Evolutionary conservation across 805 yeast species (phyloP).

Genomic region (Millerago galiae): DNA sequence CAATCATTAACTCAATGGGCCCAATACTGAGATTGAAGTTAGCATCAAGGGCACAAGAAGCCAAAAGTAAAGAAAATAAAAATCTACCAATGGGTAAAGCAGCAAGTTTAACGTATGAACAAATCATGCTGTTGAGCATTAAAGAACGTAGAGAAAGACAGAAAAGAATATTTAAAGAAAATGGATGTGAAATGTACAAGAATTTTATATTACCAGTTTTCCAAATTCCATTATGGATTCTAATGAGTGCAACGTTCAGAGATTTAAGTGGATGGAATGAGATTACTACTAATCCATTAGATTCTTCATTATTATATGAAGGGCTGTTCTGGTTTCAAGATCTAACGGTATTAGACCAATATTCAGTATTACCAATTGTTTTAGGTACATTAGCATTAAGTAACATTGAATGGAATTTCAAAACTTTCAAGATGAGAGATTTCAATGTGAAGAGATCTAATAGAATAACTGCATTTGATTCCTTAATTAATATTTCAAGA

Average conservation of each 20-base stretch:
- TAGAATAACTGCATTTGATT: conserved; percentile 54
- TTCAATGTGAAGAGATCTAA: conserved; percentile 34
- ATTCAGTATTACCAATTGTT: conserved; percentile 58
- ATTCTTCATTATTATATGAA: conserved; percentile 42
- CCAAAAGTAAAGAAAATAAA: conserved; percentile 24
- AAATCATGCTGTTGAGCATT: conserved; percentile 63
- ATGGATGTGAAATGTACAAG: conserved; percentile 76
- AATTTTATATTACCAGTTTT: conserved; percentile 66
- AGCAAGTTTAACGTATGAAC: conserved; percentile 59
- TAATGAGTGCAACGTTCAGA: conserved; percentile 69
- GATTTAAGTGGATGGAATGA: conserved; percentile 55
- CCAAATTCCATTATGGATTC: conserved; percentile 85
- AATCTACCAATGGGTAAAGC: conserved; percentile 20
- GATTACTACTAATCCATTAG: conserved; percentile 37
- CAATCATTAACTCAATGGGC: conserved; percentile 64
- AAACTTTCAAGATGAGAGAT: conserved; percentile 42
- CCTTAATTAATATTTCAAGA: conserved; percentile 65
- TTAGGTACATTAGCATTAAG: conserved; percentile 66
- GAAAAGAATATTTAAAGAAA: conserved; percentile 55
- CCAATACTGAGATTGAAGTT: conserved; percentile 61
- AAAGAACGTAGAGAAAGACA: conserved; percentile 79
- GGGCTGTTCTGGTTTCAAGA: conserved; percentile 59
- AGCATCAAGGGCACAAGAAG: conserved; percentile 29
- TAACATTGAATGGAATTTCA: conserved; percentile 78
- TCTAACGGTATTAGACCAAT: conserved; percentile 55